Evolutionary conservation across 768 basidiomycete genomes (phyloP), one percentile per base, ranked within the genome.

Genomic region (Porpolomopsis calyptriformis): DNA sequence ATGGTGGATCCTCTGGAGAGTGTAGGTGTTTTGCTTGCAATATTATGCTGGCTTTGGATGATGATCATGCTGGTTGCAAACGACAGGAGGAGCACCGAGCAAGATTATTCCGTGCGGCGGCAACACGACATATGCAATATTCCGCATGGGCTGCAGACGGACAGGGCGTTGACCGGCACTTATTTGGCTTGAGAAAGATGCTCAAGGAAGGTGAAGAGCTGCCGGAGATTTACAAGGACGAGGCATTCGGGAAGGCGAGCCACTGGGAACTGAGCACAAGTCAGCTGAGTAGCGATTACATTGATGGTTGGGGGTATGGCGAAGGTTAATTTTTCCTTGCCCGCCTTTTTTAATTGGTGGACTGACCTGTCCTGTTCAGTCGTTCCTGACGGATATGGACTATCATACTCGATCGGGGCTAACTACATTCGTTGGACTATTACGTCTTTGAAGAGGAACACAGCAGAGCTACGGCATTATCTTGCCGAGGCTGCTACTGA

Each of bases 231-330:
- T 93, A 88, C 68, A 72, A 58, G 40, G 91, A 97, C 56, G 63
- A 65, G 44, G 79, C 83, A 6, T 94, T 73, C 57, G 55, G 68
- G 5, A 72, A 71, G 60, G 85, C 82, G 36, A 78, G 62, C 50
- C 86, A 94, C 61, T 99, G 96, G 96, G 86, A 94, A 64, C 67
- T 98, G 53, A 87, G 82, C 33, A 99, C 96, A 16, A 85, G 82
- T 51, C 88, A 96, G 63, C 67, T 98, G 47, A 83, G 81, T 41
- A 82, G 78, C 36, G 71, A 70, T 42, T 92, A 74, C 61, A 68
- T 99, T 26, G 88, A 93, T 54, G 91, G 91, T 18, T 98, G 94
- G 94, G 96, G 94, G 11, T 97, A 97, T 59, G 91, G 92, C 6
- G 89, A 94, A 74, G 87, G 87, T 88, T 48, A 52, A 74, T 62